A percentile compares a stretch with the other conserved stretches of the same genome.
These are phyloP conservation scores for Metschnikowia vanudenii DNA, from an alignment of 805 yeast genomes.

Conservation along the genomic window DNA sequence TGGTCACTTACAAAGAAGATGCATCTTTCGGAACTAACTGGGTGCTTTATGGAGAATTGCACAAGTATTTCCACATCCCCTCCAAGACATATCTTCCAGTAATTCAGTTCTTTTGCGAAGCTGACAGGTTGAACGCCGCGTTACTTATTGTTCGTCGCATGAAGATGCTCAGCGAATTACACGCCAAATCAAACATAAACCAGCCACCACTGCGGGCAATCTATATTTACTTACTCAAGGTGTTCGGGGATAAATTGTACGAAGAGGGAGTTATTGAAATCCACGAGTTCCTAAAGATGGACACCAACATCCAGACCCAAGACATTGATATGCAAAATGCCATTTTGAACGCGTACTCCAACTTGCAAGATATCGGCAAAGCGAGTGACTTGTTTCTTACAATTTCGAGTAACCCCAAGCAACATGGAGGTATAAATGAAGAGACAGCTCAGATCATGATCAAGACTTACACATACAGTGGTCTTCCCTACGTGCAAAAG, in stretches of 20 bases:
- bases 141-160: slow-evolving; percentile 59
- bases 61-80: slow-evolving; percentile 56
- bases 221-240: slow-evolving; percentile 57
- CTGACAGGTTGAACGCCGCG: slow-evolving; percentile 60
- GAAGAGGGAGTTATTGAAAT: slow-evolving; percentile 65
- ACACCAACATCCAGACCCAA: slow-evolving; percentile 46
- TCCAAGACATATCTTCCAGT: slow-evolving; percentile 57
- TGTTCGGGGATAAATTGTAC: slow-evolving; percentile 58
- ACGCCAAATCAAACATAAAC: slow-evolving; percentile 31
- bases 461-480: slow-evolving; percentile 54
- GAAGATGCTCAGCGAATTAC: slow-evolving; percentile 53
- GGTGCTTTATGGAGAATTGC: slow-evolving; percentile 57
- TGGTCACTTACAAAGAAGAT: slow-evolving; percentile 30
- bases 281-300: slow-evolving; percentile 64
- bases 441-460: slow-evolving; percentile 68
- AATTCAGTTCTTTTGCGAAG: slow-evolving; percentile 53
- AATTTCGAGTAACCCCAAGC: slow-evolving; percentile 51
- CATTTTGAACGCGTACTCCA: slow-evolving; percentile 61
- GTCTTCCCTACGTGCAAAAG: slow-evolving; percentile 54
- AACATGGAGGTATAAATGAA: slow-evolving; percentile 51
- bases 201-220: slow-evolving; percentile 39
- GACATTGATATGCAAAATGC: slow-evolving; percentile 60
- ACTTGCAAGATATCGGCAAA: slow-evolving; percentile 53
- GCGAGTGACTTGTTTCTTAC: slow-evolving; percentile 61
- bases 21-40: slow-evolving; percentile 47